Conservation (phyloP, 305 asterid genomes). For the Solanum hybrid region DNA sequence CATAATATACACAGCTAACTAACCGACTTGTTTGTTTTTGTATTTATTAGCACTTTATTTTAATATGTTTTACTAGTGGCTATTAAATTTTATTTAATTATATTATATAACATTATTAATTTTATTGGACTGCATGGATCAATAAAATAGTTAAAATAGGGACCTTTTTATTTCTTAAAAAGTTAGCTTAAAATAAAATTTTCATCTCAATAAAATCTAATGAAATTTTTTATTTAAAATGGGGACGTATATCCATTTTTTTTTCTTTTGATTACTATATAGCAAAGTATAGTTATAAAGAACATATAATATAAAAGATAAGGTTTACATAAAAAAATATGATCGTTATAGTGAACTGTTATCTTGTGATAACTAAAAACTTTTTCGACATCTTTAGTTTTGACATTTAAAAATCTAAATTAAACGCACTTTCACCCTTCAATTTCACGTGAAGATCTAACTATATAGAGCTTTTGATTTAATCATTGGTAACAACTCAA, state of each 20-base stretch:
- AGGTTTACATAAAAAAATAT: neutral
- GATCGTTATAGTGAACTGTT: neutral
- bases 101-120: neutral
- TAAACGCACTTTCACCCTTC: accelerated
- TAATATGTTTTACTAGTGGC: neutral
- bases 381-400: neutral
- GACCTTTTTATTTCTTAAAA: neutral
- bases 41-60: no score
- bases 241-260: neutral
- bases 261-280: no score
- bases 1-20: neutral
- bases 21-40: no score
- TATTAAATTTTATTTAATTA: no score
- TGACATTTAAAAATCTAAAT: neutral
- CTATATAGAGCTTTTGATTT: neutral
- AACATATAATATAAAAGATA: no score
- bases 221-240: no score
- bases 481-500: no score
- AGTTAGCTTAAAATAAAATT: neutral
- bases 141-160: neutral
- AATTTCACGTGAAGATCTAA: neutral
- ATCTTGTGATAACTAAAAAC: neutral
- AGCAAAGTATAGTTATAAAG: no score
- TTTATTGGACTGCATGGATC: neutral
- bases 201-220: neutral